These are phyloP conservation scores for Sugiyamaella neomexicana DNA, from an alignment of 1,139 yeast genomes.

Conservation along the genomic window DNA sequence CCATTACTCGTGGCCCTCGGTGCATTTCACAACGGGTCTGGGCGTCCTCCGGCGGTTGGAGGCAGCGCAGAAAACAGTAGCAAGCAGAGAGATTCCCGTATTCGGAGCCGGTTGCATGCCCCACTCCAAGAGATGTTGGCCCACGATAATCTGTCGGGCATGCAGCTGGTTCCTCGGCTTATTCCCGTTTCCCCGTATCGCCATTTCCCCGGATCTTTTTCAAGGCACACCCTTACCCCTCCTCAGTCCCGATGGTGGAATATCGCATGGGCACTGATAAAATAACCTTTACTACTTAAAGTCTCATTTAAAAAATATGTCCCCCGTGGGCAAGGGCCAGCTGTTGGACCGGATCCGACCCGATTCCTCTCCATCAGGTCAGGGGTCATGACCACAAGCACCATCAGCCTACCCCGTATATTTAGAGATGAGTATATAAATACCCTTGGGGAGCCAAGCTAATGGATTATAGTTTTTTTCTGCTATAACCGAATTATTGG, in stretches of 20 bases:
- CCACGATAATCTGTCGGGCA: conserved; percentile 19
- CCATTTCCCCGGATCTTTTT: conserved; percentile 20
- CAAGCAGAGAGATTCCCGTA: neutral
- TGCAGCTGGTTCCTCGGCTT: neutral
- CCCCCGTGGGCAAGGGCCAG: too few species aligned
- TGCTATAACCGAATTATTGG: neutral
- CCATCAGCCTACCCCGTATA: neutral
- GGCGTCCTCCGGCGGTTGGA: too few species aligned
- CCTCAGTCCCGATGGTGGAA: conserved; percentile 3
- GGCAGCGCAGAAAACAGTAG: neutral
- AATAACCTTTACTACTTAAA: too few species aligned
- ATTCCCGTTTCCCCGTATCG: neutral
- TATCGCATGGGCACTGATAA: neutral
- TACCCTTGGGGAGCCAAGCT: neutral
- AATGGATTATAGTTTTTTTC: neutral
- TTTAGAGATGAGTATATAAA: neutral
- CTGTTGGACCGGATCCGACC: neutral
- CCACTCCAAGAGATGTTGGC: neutral
- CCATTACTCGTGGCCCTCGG: too few species aligned
- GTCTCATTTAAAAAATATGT: conserved; percentile 4
- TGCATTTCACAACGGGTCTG: too few species aligned
- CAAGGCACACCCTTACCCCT: neutral
- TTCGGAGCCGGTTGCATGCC: conserved; percentile 4
- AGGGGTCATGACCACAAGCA: neutral
- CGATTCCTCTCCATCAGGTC: too few species aligned